Evolutionary conservation across 495 filamentous ascomycete genomes (phyloP).

Genomic region (Xylaria sp.): DNA sequence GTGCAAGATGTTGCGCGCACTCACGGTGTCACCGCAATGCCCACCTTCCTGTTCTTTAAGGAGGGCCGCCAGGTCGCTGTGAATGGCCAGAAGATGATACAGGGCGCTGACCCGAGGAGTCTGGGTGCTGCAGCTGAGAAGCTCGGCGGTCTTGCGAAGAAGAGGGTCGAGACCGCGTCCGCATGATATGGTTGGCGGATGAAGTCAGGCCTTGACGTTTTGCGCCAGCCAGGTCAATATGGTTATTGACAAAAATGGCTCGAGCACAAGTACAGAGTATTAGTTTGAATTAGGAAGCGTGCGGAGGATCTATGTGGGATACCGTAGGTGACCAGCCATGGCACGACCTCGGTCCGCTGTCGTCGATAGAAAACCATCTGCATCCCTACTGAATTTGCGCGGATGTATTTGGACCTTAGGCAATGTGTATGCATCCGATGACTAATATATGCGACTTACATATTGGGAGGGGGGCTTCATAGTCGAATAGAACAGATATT

Average conservation of each 20-base stretch:
- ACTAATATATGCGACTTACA: too few species aligned
- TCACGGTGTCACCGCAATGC: slow-evolving; percentile 66
- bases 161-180: slow-evolving; percentile 28
- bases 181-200: background rate
- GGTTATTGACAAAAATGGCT: background rate
- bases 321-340: background rate
- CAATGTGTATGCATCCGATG: too few species aligned
- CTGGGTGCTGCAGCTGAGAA: slow-evolving; percentile 42
- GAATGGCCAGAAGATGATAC: slow-evolving; percentile 55
- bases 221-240: background rate
- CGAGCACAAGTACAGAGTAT: background rate
- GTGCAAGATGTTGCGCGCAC: slow-evolving; percentile 54
- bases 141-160: slow-evolving; percentile 44
- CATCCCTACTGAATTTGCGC: too few species aligned
- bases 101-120: slow-evolving; percentile 45
- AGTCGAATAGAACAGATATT: too few species aligned
- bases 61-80: slow-evolving; percentile 68
- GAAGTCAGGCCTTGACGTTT: background rate
- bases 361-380: too few species aligned
- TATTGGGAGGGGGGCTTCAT: too few species aligned
- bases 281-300: background rate
- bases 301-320: background rate
- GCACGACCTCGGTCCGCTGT: background rate
- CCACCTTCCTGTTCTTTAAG: slow-evolving; percentile 87
- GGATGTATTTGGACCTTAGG: too few species aligned